Evolutionary conservation across 352 stramenopile species (phyloP), one percentile per base, ranked within the genome.

Genomic region (Phytophthora hibernalis): DNA sequence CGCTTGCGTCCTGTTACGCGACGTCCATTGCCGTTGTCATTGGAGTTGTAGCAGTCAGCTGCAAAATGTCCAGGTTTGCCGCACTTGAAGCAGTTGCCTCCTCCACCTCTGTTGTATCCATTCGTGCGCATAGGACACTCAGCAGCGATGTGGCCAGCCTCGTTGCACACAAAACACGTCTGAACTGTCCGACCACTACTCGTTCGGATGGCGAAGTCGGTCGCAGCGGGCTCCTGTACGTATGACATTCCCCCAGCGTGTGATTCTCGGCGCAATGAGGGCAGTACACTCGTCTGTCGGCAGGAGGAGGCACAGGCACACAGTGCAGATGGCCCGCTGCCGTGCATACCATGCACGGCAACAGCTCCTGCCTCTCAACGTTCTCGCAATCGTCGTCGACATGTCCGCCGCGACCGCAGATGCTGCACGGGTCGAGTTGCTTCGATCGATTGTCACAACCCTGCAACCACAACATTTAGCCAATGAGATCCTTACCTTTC

Each of bases 321-420:
- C 87, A 93, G 51, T 88, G 77, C 64, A 92, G 58, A 69, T 95
- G 87, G 26, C 85, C 85, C 8, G 67, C 47, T 51, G 79, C 57
- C 9, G 76, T 74, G 54, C 87, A 95, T 43, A 95, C 84, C 83
- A 95, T 93, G 70, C 87, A 95, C 31, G 72, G 86, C 47, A 89
- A 61, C 28, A 70, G 64, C 20, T 62, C 53, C 48, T 68, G 69
- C 9, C 24, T 67, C 10, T 60, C 65, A 5, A 67, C 54, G n/a
- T 79, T 77, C 22, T 80, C 52, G 56, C 82, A 91, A 21, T 80
- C 60, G 0, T 79, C 57, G 42, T 74, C 70, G 26, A 70, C 64
- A 48, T 95, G 87, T 31, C 79, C 83, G 2, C 61, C 37, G n/a
- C 82, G 76, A 8, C 87, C 87, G 42, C 87, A 95, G 37, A 85